A percentile compares a stretch with the other conserved stretches of the same genome.
phyloP scores from a whole-genome alignment of 2,329 filamentous ascomycete species.

The Kalaharituber pfeilii region DNA sequence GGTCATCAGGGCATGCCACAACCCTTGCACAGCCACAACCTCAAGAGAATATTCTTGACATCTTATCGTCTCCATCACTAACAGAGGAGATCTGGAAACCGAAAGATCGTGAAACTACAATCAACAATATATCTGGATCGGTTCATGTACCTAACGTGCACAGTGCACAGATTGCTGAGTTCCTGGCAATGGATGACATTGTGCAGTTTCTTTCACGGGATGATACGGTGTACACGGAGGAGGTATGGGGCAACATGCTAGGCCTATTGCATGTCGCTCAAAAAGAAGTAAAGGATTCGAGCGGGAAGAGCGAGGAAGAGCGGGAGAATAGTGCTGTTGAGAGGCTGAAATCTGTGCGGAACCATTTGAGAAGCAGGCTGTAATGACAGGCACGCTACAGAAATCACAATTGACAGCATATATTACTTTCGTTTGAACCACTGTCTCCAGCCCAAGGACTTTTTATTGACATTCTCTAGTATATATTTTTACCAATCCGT shows the following conservation, averaged over 20 bases:
- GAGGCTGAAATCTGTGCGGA: slow-evolving; percentile 28
- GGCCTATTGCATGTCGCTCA: slow-evolving; percentile 40
- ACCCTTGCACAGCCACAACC: background rate
- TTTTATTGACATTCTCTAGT: too few relatives aligned
- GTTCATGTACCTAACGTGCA: background rate
- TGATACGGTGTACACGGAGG: slow-evolving; percentile 37
- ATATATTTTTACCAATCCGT: too few relatives aligned
- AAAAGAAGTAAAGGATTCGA: slow-evolving; percentile 35
- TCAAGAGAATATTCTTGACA: slow-evolving; percentile 7
- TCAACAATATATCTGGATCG: background rate
- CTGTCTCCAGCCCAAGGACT: too few relatives aligned
- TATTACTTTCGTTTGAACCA: too few relatives aligned
- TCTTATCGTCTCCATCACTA: background rate
- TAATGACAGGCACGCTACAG: too few relatives aligned
- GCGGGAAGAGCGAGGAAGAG: slow-evolving; percentile 8
- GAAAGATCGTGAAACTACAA: background rate
- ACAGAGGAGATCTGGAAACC: background rate
- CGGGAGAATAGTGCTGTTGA: slow-evolving; percentile 27
- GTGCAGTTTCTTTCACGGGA: slow-evolving; percentile 17
- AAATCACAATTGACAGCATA: too few relatives aligned
- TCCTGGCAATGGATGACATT: slow-evolving; percentile 25
- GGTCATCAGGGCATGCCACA: background rate
- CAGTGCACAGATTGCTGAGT: slow-evolving; percentile 11
- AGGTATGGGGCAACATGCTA: slow-evolving; percentile 50
- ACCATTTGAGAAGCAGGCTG: slow-evolving; percentile 25